A percentile compares a stretch with the other conserved stretches of the same genome.
Evolutionary conservation across 352 stramenopile species (phyloP).

Genomic region (Phytopythium helicoides): DNA sequence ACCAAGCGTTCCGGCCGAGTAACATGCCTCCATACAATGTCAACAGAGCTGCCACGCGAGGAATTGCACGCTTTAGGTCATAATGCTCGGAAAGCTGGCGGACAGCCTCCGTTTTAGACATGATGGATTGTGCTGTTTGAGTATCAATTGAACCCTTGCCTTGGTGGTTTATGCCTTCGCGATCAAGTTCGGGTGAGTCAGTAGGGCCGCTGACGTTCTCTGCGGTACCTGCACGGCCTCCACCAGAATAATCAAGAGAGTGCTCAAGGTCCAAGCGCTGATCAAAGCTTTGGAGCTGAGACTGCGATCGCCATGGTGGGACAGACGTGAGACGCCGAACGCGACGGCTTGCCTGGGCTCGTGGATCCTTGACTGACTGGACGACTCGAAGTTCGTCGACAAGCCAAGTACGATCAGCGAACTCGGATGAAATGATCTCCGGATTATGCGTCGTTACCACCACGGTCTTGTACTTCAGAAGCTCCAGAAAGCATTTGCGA

Average conservation of each 20-base stretch:
- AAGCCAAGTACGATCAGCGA: constrained; percentile 14
- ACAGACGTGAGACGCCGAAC: constrained; percentile 26
- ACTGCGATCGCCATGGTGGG: constrained; percentile 24
- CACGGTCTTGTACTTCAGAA: constrained; percentile 54
- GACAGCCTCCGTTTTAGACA: too few species aligned
- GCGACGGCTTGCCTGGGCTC: constrained; percentile 1
- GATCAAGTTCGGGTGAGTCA: too few species aligned
- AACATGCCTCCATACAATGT: constrained; percentile 22
- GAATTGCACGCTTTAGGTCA: not conserved
- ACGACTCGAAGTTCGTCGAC: constrained; percentile 6
- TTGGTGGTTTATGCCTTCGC: too few species aligned
- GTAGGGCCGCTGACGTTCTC: too few species aligned
- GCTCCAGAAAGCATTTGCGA: constrained; percentile 13
- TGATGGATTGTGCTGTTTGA: too few species aligned
- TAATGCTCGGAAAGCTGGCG: too few species aligned
- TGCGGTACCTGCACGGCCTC: too few species aligned
- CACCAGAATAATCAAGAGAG: not conserved
- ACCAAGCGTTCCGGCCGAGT: constrained; percentile 32
- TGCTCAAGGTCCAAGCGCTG: not conserved
- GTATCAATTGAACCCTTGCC: too few species aligned
- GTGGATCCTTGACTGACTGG: constrained; percentile 1
- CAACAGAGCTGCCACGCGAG: constrained; percentile 11
- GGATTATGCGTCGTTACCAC: constrained; percentile 91
- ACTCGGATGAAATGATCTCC: constrained; percentile 43
- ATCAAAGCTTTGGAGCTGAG: not conserved